A percentile compares a stretch with the other conserved stretches of the same genome.
Conservation (phyloP, 176 grass and related monocot species). For the Panicum miliaceum region DNA sequence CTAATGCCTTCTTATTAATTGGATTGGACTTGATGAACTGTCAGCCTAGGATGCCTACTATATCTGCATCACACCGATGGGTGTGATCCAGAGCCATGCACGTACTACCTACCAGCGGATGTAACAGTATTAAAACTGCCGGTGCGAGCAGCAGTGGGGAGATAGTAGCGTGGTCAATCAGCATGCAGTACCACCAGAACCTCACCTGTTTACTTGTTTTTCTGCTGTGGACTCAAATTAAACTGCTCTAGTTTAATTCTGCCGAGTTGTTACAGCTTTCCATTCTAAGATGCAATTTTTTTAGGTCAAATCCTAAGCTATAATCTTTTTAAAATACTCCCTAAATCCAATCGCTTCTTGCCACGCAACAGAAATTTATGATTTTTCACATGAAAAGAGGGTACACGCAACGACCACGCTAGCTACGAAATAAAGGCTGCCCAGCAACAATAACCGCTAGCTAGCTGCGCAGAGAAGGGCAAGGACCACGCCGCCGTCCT, state of each 20-base stretch:
- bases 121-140: constrained; percentile 40
- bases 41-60: constrained; percentile 41
- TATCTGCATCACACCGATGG: constrained; percentile 2
- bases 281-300: no score
- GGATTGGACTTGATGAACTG: constrained; percentile 33
- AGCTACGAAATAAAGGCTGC: neutral
- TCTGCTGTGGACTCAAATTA: neutral
- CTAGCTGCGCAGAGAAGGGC: constrained; percentile 4
- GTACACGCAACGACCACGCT: neutral
- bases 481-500: constrained; percentile 29
- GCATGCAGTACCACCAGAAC: neutral
- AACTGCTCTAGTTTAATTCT: neutral
- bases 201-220: neutral
- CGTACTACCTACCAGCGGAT: neutral
- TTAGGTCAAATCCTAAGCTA: neutral
- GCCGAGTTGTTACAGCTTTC: neutral
- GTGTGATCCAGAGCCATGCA: constrained; percentile 1
- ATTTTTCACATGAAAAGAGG: constrained; percentile 8
- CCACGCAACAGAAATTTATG: neutral
- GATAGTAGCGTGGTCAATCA: constrained; percentile 19
- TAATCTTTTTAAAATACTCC: no score
- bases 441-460: constrained; percentile 7
- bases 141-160: neutral
- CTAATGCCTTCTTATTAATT: constrained; percentile 8
- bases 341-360: neutral